These are phyloP conservation scores for Podila horticola DNA, from an alignment of 192 early-diverging fungal genomes.

Conservation along the genomic window DNA sequence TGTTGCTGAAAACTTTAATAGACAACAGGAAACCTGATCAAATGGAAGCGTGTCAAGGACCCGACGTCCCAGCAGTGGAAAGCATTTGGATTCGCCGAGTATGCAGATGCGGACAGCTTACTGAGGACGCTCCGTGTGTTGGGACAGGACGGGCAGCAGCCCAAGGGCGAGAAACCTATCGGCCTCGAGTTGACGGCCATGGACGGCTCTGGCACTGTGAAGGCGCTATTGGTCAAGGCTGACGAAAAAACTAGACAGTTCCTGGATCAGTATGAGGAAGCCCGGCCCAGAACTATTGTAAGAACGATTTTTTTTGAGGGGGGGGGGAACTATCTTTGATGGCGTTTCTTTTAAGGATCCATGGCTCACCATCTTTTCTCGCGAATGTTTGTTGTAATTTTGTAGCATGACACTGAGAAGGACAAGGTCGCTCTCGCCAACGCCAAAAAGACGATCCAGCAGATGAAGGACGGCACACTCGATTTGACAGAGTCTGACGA, in stretches of 20 bases:
- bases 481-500: slow-evolving; percentile 34
- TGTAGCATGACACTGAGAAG: slow-evolving; percentile 56
- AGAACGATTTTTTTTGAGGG: neutral
- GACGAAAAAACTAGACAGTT: slow-evolving; percentile 68
- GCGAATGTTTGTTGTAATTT: neutral
- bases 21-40: slow-evolving; percentile 73
- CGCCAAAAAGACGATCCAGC: slow-evolving; percentile 54
- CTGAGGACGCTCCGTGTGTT: slow-evolving; percentile 72
- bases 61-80: slow-evolving; percentile 61
- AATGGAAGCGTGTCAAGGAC: slow-evolving; percentile 79
- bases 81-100: slow-evolving; percentile 81
- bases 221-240: slow-evolving; percentile 60
- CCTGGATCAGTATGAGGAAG: slow-evolving; percentile 60
- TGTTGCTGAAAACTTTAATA: slow-evolving; percentile 28
- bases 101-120: slow-evolving; percentile 69
- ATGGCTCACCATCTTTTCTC: neutral
- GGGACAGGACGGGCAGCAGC: slow-evolving; percentile 66
- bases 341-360: neutral
- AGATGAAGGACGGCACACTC: slow-evolving; percentile 53
- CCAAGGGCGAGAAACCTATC: slow-evolving; percentile 42
- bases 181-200: slow-evolving; percentile 38
- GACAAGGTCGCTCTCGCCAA: slow-evolving; percentile 58
- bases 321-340: neutral
- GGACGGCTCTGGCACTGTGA: slow-evolving; percentile 46
- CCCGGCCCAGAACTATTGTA: slow-evolving; percentile 52